Base-by-base conservation (phyloP, 148 eudicot genomes). In the Vaccinium macrocarpon region DNA sequence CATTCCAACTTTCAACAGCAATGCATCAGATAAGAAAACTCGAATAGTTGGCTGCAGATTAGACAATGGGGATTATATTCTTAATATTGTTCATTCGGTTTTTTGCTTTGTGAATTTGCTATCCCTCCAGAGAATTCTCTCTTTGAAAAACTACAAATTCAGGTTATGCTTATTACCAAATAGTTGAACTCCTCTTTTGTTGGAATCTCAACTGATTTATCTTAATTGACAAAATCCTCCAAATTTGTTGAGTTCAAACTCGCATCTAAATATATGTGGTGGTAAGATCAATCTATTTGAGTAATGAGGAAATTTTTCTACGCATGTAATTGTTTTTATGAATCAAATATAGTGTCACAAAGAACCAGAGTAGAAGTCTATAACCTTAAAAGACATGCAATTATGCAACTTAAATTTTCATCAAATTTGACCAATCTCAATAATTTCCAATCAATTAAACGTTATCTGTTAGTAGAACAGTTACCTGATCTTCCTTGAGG, bases 401-500 rank as follows among this genome's bases (percentile, higher is more conserved):
- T 62, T 0, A 64, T 23, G 1, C 14, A 23, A 2, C 72, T 23
- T 2, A 71, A 13, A 1, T 71, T 14, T 29, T 2, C 46, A 32
- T 35, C 76, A 16, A 13, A 13, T 71, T 2, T 13, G 6, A 5
- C 8, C 42, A 4, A 70, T 14, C 6, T 70, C 75, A 16, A 14
- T 5, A 0, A 15, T 18, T 5, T 4, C 12, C 6, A 6, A 70
- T 42, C 25, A 42, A 42, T 46, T 51, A 16, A 42, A 42, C 4
- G 19, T 72, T 32, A 29, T 32, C 16, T 2, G 50, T 21, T 49
- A 76, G 10, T 4, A 51, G 35, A n/a, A 5, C 15, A 16, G 2
- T 35, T 90, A 94, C 94, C 98, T 95, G 98, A 78, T 95, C 98
- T 29, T 95, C 98, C 73, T 95, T 94, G 79, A 95, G 94, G 89